These are phyloP conservation scores for Eucalyptus marginata DNA, from an alignment of 345 rosid species.

Conservation along the genomic window DNA sequence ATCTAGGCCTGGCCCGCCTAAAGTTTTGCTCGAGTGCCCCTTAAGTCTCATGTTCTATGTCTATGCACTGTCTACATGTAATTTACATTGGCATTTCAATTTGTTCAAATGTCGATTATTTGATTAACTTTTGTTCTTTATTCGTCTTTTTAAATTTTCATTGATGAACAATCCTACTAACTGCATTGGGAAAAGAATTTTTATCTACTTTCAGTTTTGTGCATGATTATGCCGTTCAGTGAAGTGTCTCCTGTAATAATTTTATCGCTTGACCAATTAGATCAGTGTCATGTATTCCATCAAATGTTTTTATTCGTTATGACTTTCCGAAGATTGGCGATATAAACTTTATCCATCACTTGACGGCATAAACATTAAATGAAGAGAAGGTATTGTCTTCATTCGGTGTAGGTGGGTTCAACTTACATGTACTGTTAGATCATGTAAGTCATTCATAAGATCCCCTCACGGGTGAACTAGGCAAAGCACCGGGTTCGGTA, in stretches of 20 bases:
- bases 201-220: background rate
- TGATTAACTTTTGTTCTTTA: background rate
- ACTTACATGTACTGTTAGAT: background rate
- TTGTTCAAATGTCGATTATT: background rate
- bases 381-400: background rate
- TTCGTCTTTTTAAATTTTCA: background rate
- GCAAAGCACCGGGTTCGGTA: background rate
- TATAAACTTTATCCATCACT: background rate
- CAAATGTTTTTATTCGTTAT: background rate
- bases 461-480: background rate
- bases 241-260: background rate
- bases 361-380: background rate
- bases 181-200: background rate
- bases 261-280: background rate
- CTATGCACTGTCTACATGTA: background rate
- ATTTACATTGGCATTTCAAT: background rate
- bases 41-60: background rate
- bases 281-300: background rate
- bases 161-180: background rate
- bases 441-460: too few relatives aligned
- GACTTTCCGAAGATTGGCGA: background rate
- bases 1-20: background rate
- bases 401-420: background rate
- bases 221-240: background rate
- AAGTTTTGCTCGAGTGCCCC: background rate